Evolutionary conservation across 2,329 filamentous ascomycete species (phyloP), one percentile per base, ranked within the genome.

Genomic region (Cadophora malorum): DNA sequence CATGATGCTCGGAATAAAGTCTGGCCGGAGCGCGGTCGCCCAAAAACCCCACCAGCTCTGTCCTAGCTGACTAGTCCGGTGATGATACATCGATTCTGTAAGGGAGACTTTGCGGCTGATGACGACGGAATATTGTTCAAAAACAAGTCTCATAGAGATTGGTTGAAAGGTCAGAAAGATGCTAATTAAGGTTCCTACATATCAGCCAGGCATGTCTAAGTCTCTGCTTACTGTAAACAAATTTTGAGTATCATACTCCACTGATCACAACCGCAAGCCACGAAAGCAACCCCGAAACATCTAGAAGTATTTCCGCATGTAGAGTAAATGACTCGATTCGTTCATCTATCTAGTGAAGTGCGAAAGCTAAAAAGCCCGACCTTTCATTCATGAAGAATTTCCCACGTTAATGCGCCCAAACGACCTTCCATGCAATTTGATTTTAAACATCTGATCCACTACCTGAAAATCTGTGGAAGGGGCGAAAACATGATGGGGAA

Each of bases 351-450:
- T 76, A 74, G 66, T 71, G 25, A 65, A 71, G 66, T 69, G 69
- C 65, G 69, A 70, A 45, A 71, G 67, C 67, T 64, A 66, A 72
- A 67, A 21, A 10, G 6, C 62, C 71, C 62, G 67, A 65, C 65
- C 71, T 35, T 65, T 67, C 63, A 63, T 65, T 67, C 63, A 63
- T 70, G 64, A 66, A 69, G 65, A 58, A 45, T 70, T 69, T 70
- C 71, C 70, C 72, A 53, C 71, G 66, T 64, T 69, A 65, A 73
- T 76, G 67, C 75, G 76, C 76, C 76, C 63, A 72, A 78, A 78
- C 75, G 74, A 76, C 76, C 76, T 75, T 74, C 76, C 72, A 77
- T 78, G 75, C 76, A 76, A 76, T 76, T 71, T 77, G 70, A 73
- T 68, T 72, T n/a, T n/a, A n/a, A n/a, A n/a, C n/a, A n/a, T n/a